Evolutionary conservation across 208 protist genomes (phyloP).

Genomic region (Leishmania major): DNA sequence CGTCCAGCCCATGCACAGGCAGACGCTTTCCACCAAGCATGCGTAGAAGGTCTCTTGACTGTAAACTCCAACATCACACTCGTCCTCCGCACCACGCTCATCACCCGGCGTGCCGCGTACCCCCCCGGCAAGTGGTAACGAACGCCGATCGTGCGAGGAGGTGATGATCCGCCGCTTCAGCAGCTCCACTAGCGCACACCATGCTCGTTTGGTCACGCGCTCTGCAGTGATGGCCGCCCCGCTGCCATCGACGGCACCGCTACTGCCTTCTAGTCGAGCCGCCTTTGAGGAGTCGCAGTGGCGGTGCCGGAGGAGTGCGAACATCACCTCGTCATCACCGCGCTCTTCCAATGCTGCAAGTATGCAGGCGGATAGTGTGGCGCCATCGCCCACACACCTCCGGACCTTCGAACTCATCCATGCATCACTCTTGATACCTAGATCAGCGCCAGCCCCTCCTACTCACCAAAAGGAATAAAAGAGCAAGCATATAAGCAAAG

Average conservation of each 20-base stretch:
- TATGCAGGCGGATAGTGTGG: conserved; percentile 22
- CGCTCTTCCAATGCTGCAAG: conserved; percentile 13
- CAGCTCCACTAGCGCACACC: conserved; percentile 15
- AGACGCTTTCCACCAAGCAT: conserved; percentile 51
- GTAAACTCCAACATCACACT: conserved; percentile 42
- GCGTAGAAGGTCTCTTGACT: conserved; percentile 47
- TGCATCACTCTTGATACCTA: background rate
- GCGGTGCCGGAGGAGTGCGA: conserved; percentile 11
- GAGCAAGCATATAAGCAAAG: background rate
- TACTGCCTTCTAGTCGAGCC: background rate
- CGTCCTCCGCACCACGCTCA: background rate
- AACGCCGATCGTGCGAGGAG: background rate
- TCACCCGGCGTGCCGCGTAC: background rate
- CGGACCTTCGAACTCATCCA: background rate
- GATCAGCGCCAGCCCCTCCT: background rate
- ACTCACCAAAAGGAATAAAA: background rate
- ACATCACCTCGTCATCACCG: conserved; percentile 19
- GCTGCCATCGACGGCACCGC: background rate
- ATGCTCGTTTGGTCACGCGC: conserved; percentile 18
- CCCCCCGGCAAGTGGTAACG: background rate
- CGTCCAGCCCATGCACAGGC: conserved; percentile 35
- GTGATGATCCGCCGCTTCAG: conserved; percentile 10
- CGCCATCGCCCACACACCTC: background rate
- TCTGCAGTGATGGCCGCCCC: background rate
- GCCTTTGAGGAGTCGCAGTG: background rate